Percentiles rank a stretch among this genome's conserved stretches.
Conservation (phyloP, 2,329 filamentous ascomycete species). For the Rutstroemia sp. region DNA sequence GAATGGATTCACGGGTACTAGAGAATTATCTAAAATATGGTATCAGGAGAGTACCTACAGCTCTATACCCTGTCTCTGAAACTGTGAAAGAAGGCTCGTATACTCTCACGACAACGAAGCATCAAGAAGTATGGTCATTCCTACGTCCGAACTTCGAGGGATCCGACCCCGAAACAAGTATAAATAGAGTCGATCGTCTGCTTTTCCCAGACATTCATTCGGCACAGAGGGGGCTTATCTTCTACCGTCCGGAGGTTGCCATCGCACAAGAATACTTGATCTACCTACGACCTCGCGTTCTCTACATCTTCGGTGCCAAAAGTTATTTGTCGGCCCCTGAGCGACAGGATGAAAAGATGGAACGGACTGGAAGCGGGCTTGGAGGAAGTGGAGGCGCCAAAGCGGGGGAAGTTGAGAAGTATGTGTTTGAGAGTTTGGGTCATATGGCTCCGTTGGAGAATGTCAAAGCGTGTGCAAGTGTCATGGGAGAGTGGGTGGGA, state of each 20-base stretch:
- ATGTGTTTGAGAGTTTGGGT: slow-evolving; percentile 57
- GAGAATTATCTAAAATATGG: slow-evolving; percentile 66
- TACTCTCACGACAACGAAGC: slow-evolving; percentile 73
- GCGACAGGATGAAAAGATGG: slow-evolving; percentile 49
- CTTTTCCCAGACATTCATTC: slow-evolving; percentile 8
- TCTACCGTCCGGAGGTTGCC: slow-evolving; percentile 48
- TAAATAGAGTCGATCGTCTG: slow-evolving; percentile 24
- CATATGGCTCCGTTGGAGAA: slow-evolving; percentile 52
- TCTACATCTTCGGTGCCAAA: slow-evolving; percentile 65
- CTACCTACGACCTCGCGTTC: slow-evolving; percentile 52
- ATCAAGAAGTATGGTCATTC: slow-evolving; percentile 81
- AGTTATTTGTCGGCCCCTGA: slow-evolving; percentile 42
- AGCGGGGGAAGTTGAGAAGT: slow-evolving; percentile 58
- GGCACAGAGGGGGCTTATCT: slow-evolving; percentile 45
- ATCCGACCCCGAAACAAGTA: slow-evolving; percentile 36
- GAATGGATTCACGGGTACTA: slow-evolving; percentile 76
- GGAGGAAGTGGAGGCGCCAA: slow-evolving; percentile 59
- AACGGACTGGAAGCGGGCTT: slow-evolving; percentile 52
- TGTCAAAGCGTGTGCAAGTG: too few relatives aligned
- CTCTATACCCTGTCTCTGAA: slow-evolving; percentile 35
- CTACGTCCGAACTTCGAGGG: slow-evolving; percentile 49
- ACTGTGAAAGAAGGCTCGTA: slow-evolving; percentile 29
- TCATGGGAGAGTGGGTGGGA: too few relatives aligned
- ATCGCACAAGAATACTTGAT: slow-evolving; percentile 49
- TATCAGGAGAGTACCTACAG: slow-evolving; percentile 65